These are phyloP conservation scores for Salvia miltiorrhiza DNA, from an alignment of 257 asterid genomes.

Conservation along the genomic window DNA sequence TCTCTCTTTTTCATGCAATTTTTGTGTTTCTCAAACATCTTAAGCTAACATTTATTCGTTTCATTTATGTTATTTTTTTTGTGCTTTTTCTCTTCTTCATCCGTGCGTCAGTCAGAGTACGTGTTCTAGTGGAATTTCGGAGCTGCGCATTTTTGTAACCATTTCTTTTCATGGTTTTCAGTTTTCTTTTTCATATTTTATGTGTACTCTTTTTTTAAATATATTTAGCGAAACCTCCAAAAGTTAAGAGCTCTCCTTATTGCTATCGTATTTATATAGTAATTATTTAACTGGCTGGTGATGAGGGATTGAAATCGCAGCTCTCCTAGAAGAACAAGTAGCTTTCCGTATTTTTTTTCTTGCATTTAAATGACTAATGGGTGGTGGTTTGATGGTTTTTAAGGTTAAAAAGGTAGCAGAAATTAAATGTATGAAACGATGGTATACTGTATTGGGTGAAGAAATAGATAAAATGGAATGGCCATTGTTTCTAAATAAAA, in stretches of 20 bases:
- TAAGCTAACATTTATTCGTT: background rate
- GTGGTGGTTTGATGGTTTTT: no score
- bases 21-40: background rate
- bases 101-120: no score
- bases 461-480: background rate
- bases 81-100: background rate
- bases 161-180: background rate
- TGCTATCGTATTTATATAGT: background rate
- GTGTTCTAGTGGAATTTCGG: background rate
- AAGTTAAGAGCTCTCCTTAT: background rate
- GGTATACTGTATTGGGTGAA: background rate
- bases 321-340: no score
- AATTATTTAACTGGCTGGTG: background rate
- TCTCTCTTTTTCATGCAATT: slow-evolving; percentile 11
- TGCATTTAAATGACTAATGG: no score
- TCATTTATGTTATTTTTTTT: background rate
- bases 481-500: no score
- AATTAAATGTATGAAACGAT: no score
- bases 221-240: background rate
- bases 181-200: background rate
- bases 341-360: no score
- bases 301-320: background rate
- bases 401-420: no score
- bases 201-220: background rate
- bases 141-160: background rate